Base-by-base conservation (phyloP, 2,329 filamentous ascomycete species). In the Aureobasidium sp. region DNA sequence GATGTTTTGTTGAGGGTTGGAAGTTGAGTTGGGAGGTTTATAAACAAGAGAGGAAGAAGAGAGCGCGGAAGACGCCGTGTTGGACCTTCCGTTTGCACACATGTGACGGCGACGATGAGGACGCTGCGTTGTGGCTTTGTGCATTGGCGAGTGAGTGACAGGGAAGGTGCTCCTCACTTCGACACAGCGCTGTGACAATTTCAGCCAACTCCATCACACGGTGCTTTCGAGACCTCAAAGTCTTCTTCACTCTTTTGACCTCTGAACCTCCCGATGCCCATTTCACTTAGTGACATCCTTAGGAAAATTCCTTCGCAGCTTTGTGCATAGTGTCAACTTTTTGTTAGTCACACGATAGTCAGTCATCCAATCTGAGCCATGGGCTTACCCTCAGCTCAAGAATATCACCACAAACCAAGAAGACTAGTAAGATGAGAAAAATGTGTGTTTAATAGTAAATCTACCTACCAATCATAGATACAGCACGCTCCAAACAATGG, bases 381-480 rank as follows among this genome's bases (percentile, higher is more conserved):
- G 39, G 8, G 14, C 16, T 21, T 21, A 7, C 39, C 9, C 14
- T 11, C 41, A 44, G 10, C 3, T 44, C n/a, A 14, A 30, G 27
- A 3, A 3, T 21, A 21, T 21, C 21, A 21, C 21, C 21, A 21
- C 21, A 21, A 21, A 7, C 30, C 29, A 25, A 25, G 10, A 16
- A 36, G 30, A 50, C 30, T 9, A 36, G 27, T 21, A 21, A 14
- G 7, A n/a, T 51, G 4, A 29, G 29, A 50, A 42, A 21, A 21
- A 30, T 27, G 11, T 39, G 36, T 54, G n/a, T 51, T 21, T 54
- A 27, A 54, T 54, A 42, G 50, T 21, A 39, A 16, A 32, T 54
- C 50, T 54, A 54, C 50, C 50, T 54, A 54, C 37, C 50, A 54
- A 54, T 42, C 36, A 42, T 42, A 42, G 37, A 54, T 42, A 42